Conservation (phyloP, 2,329 filamentous ascomycete species). For the Eutypella sp. region DNA sequence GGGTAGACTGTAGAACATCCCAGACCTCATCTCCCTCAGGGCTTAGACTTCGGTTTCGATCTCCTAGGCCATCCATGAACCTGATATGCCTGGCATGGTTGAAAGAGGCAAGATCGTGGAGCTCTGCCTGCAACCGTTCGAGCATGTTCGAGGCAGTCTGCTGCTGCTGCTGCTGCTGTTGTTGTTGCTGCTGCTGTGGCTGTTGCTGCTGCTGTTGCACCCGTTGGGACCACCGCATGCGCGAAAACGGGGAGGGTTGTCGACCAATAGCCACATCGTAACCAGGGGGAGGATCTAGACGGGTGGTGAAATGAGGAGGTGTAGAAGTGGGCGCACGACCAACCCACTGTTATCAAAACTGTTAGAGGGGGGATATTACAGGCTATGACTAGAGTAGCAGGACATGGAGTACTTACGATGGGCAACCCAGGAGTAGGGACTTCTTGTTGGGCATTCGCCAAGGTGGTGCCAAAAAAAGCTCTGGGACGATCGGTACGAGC, state of each 20-base stretch:
- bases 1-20: conserved; percentile 75
- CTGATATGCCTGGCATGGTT: conserved; percentile 5
- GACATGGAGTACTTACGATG: not conserved
- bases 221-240: not conserved
- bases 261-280: not conserved
- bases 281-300: not conserved
- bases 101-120: not conserved
- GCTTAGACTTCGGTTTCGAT: conserved; percentile 78
- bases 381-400: too few relatives aligned
- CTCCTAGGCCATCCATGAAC: conserved; percentile 68
- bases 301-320: too few relatives aligned
- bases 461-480: too few relatives aligned
- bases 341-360: too few relatives aligned
- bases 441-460: too few relatives aligned
- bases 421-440: not conserved
- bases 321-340: too few relatives aligned
- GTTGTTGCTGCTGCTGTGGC: conserved; percentile 2
- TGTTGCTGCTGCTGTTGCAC: too few relatives aligned
- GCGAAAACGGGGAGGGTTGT: not conserved
- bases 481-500: too few relatives aligned
- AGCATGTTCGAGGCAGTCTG: too few relatives aligned
- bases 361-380: too few relatives aligned
- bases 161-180: too few relatives aligned
- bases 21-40: conserved; percentile 63
- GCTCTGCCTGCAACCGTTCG: too few relatives aligned